Evolutionary conservation across 2,329 filamentous ascomycete species (phyloP).

Genomic region (Diaporthe aspalathi): DNA sequence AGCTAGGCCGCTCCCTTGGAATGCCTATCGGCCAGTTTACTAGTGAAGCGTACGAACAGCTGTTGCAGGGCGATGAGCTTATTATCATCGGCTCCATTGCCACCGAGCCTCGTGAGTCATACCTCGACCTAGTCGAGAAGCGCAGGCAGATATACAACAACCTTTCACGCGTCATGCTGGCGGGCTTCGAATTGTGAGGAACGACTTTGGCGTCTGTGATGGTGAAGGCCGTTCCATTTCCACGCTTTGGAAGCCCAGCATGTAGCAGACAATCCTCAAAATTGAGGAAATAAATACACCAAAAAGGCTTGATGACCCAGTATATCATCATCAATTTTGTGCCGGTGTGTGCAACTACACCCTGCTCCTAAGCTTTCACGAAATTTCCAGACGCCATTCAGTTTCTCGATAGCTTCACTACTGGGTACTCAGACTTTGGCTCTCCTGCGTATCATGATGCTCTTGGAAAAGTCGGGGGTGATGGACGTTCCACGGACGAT

Average conservation of each 20-base stretch:
- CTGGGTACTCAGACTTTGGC: not conserved
- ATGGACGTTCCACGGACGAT: conserved; percentile 30
- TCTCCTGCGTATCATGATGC: conserved; percentile 10
- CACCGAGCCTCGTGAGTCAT: conserved; percentile 34
- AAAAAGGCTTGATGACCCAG: not conserved
- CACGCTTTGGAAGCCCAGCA: not conserved
- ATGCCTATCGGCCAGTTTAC: conserved; percentile 49
- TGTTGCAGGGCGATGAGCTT: conserved; percentile 51
- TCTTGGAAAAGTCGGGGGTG: conserved; percentile 7
- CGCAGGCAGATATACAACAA: conserved; percentile 35
- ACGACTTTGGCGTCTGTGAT: not conserved
- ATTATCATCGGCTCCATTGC: conserved; percentile 38
- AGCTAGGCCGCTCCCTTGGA: conserved; percentile 39
- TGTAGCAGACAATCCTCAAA: not conserved
- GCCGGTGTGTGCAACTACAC: not conserved
- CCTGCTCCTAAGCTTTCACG: not conserved
- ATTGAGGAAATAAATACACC: not conserved
- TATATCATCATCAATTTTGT: not conserved
- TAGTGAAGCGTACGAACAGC: conserved; percentile 49
- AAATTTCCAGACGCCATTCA: not conserved
- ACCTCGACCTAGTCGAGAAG: conserved; percentile 34
- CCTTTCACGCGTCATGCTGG: conserved; percentile 28
- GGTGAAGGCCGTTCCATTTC: not conserved
- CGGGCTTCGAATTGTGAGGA: conserved; percentile 26
- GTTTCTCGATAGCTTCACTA: not conserved